Evolutionary conservation across 306 rosid species (phyloP), one percentile per base, ranked within the genome.

Genomic region (Biancaea sappan): DNA sequence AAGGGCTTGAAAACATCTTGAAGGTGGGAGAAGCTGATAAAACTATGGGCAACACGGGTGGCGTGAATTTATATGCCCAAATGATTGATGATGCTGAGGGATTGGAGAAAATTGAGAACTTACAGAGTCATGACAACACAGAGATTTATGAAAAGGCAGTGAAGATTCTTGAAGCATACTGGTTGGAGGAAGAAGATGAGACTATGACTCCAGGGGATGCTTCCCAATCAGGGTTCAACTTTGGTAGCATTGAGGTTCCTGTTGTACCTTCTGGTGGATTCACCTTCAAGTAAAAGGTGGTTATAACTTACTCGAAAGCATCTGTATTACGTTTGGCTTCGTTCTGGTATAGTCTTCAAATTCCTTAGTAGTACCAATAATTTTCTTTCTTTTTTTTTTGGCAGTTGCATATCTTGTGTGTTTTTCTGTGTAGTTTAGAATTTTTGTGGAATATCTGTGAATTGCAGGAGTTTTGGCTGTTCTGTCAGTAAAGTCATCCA

Each of bases 101-200:
- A n/a, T 79, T 93, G 72, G 98, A 93, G 79, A 93, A 91, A 86
- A 89, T 93, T 73, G 98, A 91, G 84, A 86, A 86, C 76, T 86
- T 93, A 44, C 98, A 93, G 79, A 91, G 90, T 85, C 97, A 93
- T 78, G 98, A 91, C 84, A 93, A 93, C 77, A 74, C 92, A 2
- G 98, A 93, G 87, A 93, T 93, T 80, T 93, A 93, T 70, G 98
- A 93, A 83, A 93, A 93, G 83, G 97, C 96, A 0, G 97, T 93
- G 56, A 93, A 93, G 85, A 90, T 93, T 72, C 98, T 93, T 0
- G 98, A 93, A 80, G 89, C 97, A 24, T 93, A 89, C 69, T 93
- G 98, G 98, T 83, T 93, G 82, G 98, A 93, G 90, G 98, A 91
- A 26, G 97, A 93, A 21, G 98, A 93, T 66, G 98, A 91, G 79